Evolutionary conservation across 164 flowering plant genomes (phyloP), one percentile per base, ranked within the genome.

Genomic region (Brasenia schreberi): DNA sequence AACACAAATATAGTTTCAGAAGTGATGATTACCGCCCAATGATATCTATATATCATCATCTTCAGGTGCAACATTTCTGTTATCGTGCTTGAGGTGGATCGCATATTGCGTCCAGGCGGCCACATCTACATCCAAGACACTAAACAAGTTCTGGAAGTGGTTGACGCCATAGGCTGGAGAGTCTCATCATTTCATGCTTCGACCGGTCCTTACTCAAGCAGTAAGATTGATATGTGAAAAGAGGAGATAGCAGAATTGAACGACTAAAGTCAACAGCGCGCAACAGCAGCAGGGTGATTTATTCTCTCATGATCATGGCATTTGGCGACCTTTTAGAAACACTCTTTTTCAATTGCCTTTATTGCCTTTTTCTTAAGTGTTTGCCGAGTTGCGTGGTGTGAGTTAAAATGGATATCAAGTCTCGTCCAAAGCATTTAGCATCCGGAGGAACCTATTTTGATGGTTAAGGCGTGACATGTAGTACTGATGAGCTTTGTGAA

Each of bases 81-180:
- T 61, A 85, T 90, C 66, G 74, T 90, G 89, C 85, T 90, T 7
- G 95, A 90, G 79, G 86, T 90, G 88, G 95, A 90, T 71, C 75
- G 95, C 42, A 88, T 90, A 14, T 80, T 90, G 16, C 81, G 97
- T 70, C 95, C 89, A n/a, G 84, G 86, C 58, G 97, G 95, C 19
- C 82, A 70, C 43, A 89, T 76, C 33, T 88, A 88, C 73, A 85
- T 88, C 39, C 85, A 78, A 7, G 97, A 90, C 72, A 61, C 78
- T 0, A 53, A 73, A 42, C 64, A 77, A 42, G 70, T 84, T 18
- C 80, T 87, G 39, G 71, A 63, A 67, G 81, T 88, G 66, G 73
- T 85, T 62, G 68, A 19, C 4, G 89, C 94, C 19, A 71, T 87
- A 80, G 89, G 89, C 19, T 90, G 96, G 96, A 72, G 63, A 10